Evolutionary conservation across 2,329 filamentous ascomycete species (phyloP).

Genomic region (Penicillium fuscoglaucum): DNA sequence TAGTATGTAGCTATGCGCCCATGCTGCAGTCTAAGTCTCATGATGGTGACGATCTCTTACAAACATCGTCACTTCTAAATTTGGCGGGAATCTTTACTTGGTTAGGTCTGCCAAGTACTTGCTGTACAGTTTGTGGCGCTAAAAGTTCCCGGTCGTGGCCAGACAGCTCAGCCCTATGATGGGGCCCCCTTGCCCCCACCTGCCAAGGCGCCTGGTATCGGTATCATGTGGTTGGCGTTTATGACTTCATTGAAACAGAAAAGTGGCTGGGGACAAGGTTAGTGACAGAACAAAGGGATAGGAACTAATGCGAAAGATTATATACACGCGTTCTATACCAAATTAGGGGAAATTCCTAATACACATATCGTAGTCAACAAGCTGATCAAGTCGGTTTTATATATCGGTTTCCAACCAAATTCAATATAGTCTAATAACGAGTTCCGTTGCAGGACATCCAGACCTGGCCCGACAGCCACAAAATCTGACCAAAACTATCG

Average conservation of each 20-base stretch:
- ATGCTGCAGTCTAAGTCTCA: slow-evolving; percentile 1
- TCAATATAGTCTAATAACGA: slow-evolving; percentile 21
- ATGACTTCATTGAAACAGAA: slow-evolving; percentile 14
- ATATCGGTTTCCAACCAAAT: slow-evolving; percentile 4
- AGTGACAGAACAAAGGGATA: background rate
- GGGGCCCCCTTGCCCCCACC: slow-evolving; percentile 14
- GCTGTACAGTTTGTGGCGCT: slow-evolving; percentile 13
- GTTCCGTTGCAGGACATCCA: slow-evolving; percentile 23
- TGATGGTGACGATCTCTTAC: slow-evolving; percentile 4
- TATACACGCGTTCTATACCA: background rate
- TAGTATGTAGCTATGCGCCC: background rate
- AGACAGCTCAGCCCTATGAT: slow-evolving; percentile 22
- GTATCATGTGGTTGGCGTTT: slow-evolving; percentile 5
- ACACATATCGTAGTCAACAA: background rate
- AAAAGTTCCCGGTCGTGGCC: slow-evolving; percentile 2
- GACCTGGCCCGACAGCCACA: slow-evolving; percentile 19
- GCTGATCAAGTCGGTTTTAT: background rate
- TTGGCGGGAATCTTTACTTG: slow-evolving; percentile 3
- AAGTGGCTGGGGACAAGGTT: background rate
- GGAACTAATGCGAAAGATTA: background rate
- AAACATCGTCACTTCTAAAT: background rate
- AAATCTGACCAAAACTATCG: slow-evolving; percentile 18
- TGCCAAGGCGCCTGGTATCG: slow-evolving; percentile 18
- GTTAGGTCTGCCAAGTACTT: background rate
- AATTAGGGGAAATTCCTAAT: background rate